Conservation (phyloP, 2,329 filamentous ascomycete species). For the Paraphoma chrysanthemicola region DNA sequence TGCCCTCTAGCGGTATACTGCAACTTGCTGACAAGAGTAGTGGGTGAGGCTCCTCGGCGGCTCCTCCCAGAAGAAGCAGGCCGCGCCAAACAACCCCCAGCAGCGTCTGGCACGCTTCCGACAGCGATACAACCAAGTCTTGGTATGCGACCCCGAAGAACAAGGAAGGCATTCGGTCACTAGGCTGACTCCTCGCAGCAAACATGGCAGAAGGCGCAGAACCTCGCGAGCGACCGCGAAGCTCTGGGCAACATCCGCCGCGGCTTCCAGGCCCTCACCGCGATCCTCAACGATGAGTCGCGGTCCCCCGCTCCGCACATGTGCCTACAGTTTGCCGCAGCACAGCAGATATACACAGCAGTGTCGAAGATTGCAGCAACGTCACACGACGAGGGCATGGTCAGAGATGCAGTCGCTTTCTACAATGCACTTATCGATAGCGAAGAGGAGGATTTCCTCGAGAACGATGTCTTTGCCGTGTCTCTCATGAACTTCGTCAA, state of each 20-base stretch:
- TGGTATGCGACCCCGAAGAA: conserved; percentile 47
- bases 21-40: conserved; percentile 47
- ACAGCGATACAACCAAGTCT: conserved; percentile 65
- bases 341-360: conserved; percentile 86
- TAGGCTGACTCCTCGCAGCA: conserved; percentile 51
- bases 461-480: conserved; percentile 83
- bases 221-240: conserved; percentile 59
- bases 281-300: conserved; percentile 85
- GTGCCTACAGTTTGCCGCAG: conserved; percentile 85
- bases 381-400: conserved; percentile 83
- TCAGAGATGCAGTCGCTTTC: conserved; percentile 82
- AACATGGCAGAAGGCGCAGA: conserved; percentile 65
- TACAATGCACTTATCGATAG: conserved; percentile 94
- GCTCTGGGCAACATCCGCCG: conserved; percentile 59
- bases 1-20: neutral
- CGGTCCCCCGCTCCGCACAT: conserved; percentile 87
- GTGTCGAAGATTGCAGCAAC: conserved; percentile 88
- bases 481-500: conserved; percentile 87
- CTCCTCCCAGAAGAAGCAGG: conserved; percentile 57
- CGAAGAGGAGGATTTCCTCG: conserved; percentile 93
- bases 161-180: neutral
- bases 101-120: conserved; percentile 68
- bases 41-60: conserved; percentile 69
- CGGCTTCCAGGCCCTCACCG: conserved; percentile 63
- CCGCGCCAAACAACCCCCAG: conserved; percentile 61